Evolutionary conservation across 2,329 filamentous ascomycete genomes (phyloP), one percentile per base, ranked within the genome.

Genomic region (Elsinoe ampelina): DNA sequence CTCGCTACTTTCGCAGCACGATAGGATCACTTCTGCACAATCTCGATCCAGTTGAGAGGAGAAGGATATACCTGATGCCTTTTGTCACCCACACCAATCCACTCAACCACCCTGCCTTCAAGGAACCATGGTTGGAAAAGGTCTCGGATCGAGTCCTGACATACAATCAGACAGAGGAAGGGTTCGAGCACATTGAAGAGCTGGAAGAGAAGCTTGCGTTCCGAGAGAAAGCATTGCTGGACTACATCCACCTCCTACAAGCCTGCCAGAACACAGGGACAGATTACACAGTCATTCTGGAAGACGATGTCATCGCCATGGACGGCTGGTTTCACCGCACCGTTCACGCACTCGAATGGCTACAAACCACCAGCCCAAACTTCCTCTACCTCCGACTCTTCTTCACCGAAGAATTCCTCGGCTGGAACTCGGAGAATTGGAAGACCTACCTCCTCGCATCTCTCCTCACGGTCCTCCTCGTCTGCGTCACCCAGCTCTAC

Each of bases 291-390:
- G 64, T 69, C 5, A 72, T 78, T 38, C 61, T 78, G 3, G 75
- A 78, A 60, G 75, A 77, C 59, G 75, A 77, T 60, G 67, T 72
- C 2, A 56, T 78, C 3, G 74, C 73, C 34, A 68, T 73, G 61
- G 73, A 75, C 51, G 75, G 75, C 11, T 77, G 76, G 75, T 75
- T 72, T 60, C 65, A 72, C 48, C 69, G 73, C 3, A 72, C 71
- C 0, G 63, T 71, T 38, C 58, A 65, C 4, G 73, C 69, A 0
- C 61, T 76, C 32, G 60, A 65, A 15, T 68, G 73, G 57, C 59
- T 58, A 32, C 62, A 69, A 51, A 67, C 65, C 11, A 61, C 20
- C 12, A 15, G 39, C 3, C 36, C 57, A 13, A 35, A 58, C 26
- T 71, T 70, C 61, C 63, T 75, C 5, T 76, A 77, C 61, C 65